Evolutionary conservation across 106 monocot genomes (phyloP).

Genomic region (Phalaenopsis aphrodite): DNA sequence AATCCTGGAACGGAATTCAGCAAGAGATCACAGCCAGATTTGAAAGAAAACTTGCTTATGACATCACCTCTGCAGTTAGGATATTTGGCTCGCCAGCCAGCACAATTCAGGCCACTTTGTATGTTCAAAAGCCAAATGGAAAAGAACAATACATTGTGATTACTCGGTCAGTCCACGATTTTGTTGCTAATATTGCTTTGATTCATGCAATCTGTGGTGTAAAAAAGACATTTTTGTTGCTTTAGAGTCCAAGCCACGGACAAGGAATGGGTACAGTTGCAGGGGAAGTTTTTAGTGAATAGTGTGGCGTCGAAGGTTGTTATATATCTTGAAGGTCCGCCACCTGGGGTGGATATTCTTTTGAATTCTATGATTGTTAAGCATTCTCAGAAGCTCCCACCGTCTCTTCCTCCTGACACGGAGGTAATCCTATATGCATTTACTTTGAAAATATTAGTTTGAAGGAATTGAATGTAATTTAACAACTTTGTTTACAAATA

Average conservation of each 20-base stretch:
- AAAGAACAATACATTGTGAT: slow-evolving; percentile 71
- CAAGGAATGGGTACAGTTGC: slow-evolving; percentile 48
- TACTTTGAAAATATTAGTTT: too few species aligned
- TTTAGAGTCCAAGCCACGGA: slow-evolving; percentile 35
- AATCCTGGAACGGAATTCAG: slow-evolving; percentile 72
- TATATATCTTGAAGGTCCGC: slow-evolving; percentile 56
- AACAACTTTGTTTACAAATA: too few species aligned
- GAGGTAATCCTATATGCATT: slow-evolving; percentile 11
- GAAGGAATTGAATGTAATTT: too few species aligned
- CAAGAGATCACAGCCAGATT: slow-evolving; percentile 74
- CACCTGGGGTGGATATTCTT: slow-evolving; percentile 48
- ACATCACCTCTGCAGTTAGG: slow-evolving; percentile 53
- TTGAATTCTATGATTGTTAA: slow-evolving; percentile 40
- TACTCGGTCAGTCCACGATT: slow-evolving; percentile 33
- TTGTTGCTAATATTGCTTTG: neutral
- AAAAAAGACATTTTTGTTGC: neutral
- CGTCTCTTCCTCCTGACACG: slow-evolving; percentile 23
- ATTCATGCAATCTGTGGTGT: neutral
- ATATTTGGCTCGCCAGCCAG: slow-evolving; percentile 27
- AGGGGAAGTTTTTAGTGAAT: slow-evolving; percentile 61
- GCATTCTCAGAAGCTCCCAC: slow-evolving; percentile 28
- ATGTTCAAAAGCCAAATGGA: slow-evolving; percentile 57
- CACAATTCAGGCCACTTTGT: slow-evolving; percentile 48
- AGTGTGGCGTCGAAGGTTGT: slow-evolving; percentile 33
- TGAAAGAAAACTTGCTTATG: slow-evolving; percentile 70